These are phyloP conservation scores for Boletus subcaerulescens DNA, from an alignment of 768 basidiomycete species.

Conservation along the genomic window DNA sequence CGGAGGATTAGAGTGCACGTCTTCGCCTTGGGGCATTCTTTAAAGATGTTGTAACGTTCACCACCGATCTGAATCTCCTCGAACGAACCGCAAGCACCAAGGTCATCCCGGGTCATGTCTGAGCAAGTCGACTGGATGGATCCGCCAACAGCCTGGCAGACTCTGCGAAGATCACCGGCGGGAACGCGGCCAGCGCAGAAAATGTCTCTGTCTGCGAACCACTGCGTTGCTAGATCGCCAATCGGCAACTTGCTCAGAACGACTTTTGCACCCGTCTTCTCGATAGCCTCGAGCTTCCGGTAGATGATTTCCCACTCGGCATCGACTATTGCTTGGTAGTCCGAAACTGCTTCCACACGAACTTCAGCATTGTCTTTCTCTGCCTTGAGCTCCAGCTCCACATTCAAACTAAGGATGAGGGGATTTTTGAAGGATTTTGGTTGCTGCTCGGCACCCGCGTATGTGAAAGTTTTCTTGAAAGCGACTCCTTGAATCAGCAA, in stretches of 20 bases:
- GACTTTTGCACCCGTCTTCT: conserved; percentile 94
- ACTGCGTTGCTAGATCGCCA: conserved; percentile 97
- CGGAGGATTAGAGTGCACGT: conserved; percentile 93
- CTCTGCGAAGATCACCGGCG: conserved; percentile 85
- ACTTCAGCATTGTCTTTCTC: conserved; percentile 99
- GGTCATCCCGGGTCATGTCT: conserved; percentile 84
- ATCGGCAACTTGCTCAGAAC: conserved; percentile 98
- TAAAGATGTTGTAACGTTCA: conserved; percentile 94
- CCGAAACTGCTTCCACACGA: conserved; percentile 92
- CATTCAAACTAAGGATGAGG: conserved; percentile 90
- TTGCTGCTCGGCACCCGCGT: conserved; percentile 98
- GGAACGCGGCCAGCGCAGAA: conserved; percentile 98
- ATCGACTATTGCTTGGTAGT: conserved; percentile 99
- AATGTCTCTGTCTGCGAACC: conserved; percentile 98
- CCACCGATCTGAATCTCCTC: conserved; percentile 96
- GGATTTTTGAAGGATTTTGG: conserved; percentile 90
- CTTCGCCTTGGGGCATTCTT: conserved; percentile 89
- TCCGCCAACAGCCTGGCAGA: conserved; percentile 95
- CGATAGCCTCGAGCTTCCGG: conserved; percentile 92
- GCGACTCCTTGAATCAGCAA: conserved; percentile 86
- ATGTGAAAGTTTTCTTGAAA: conserved; percentile 99
- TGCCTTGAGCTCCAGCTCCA: conserved; percentile 97
- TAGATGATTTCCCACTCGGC: conserved; percentile 99
- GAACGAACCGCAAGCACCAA: conserved; percentile 90
- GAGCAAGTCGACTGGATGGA: conserved; percentile 93